Evolutionary conservation across 805 yeast genomes (phyloP).

Genomic region (Torulaspora gathmanii): DNA sequence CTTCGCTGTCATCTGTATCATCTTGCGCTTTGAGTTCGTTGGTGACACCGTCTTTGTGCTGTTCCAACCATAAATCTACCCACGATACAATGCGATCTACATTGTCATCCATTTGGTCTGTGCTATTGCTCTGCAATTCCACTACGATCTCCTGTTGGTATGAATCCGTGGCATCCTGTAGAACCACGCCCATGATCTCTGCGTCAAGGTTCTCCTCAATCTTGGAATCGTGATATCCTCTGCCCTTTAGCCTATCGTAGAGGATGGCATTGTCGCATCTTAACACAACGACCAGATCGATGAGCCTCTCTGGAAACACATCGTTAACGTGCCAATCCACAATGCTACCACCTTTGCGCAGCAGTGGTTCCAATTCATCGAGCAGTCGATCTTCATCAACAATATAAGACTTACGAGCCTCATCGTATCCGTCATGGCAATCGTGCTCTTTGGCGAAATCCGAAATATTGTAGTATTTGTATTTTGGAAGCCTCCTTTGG

Average conservation of each 20-base stretch:
- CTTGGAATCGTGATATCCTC: constrained; percentile 78
- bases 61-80: constrained; percentile 68
- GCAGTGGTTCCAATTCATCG: constrained; percentile 72
- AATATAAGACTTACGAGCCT: constrained; percentile 74
- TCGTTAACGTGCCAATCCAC: constrained; percentile 98
- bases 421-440: constrained; percentile 81
- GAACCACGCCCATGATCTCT: constrained; percentile 90
- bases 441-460: constrained; percentile 74
- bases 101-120: constrained; percentile 77
- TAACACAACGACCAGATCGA: constrained; percentile 87
- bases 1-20: constrained; percentile 10
- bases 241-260: constrained; percentile 66
- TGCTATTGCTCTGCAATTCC: constrained; percentile 65
- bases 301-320: constrained; percentile 84
- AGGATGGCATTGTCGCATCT: constrained; percentile 68
- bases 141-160: constrained; percentile 79
- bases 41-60: constrained; percentile 57
- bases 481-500: constrained; percentile 37
- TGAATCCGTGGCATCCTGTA: constrained; percentile 80
- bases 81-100: constrained; percentile 70
- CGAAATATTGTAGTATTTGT: constrained; percentile 58
- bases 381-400: constrained; percentile 89
- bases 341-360: constrained; percentile 81
- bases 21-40: constrained; percentile 39
- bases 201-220: constrained; percentile 90